phyloP scores from a whole-genome alignment of 345 rosid species.

The Citrus unshiu region DNA sequence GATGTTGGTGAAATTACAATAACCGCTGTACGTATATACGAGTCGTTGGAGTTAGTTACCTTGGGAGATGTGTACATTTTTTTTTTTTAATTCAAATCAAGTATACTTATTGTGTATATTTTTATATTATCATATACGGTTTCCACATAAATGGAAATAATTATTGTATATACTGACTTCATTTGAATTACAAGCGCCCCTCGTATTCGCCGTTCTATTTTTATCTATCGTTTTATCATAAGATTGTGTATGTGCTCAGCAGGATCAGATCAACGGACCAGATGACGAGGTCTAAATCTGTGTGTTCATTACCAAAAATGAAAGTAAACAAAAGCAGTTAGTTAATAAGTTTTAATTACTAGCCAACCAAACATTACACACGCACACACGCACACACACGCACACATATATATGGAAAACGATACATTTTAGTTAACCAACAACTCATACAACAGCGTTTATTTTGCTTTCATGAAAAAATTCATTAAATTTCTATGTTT shows the following conservation, averaged over 20 bases:
- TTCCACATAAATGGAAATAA: not conserved
- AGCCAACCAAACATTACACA: not conserved
- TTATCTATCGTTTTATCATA: not conserved
- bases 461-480: not conserved
- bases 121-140: not conserved
- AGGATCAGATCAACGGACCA: not conserved
- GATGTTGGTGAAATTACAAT: not conserved
- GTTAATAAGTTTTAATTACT: not conserved
- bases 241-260: not conserved
- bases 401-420: not conserved
- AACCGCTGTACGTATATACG: not conserved
- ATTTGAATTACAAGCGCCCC: not conserved
- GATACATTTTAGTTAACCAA: not conserved
- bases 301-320: not conserved
- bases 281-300: not conserved
- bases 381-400: too few relatives aligned
- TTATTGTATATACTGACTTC: not conserved
- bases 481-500: not conserved
- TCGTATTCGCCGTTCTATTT: not conserved
- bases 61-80: not conserved
- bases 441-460: not conserved
- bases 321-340: not conserved
- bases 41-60: not conserved
- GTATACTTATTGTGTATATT: not conserved
- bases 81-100: too few relatives aligned